Conservation (phyloP, 2,329 filamentous ascomycete genomes). For the Escovopsis sp. region DNA sequence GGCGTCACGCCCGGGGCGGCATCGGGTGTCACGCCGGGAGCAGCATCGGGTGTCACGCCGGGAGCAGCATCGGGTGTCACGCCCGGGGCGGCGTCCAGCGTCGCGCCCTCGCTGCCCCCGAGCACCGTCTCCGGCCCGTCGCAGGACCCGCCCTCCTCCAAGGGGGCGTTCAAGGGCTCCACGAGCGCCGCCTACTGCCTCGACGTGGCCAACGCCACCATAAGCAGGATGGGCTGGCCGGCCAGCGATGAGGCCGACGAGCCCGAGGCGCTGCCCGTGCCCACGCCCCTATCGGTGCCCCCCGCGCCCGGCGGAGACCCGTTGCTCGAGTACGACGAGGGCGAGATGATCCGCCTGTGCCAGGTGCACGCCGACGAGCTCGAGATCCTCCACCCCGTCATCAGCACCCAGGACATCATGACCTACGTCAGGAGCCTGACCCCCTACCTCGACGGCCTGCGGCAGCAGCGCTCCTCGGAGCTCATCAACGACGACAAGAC, state of each 20-base stretch:
- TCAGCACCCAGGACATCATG: slow-evolving; percentile 59
- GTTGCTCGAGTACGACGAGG: slow-evolving; percentile 61
- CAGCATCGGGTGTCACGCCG: slow-evolving; percentile 16
- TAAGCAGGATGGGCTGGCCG: slow-evolving; percentile 80
- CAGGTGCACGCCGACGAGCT: slow-evolving; percentile 79
- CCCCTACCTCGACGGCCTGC: slow-evolving; percentile 50
- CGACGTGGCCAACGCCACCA: slow-evolving; percentile 71
- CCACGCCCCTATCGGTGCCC: slow-evolving; percentile 8
- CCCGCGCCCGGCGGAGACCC: slow-evolving; percentile 46
- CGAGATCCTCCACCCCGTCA: slow-evolving; percentile 79
- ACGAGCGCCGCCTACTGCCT: slow-evolving; percentile 78
- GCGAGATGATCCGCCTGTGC: slow-evolving; percentile 69
- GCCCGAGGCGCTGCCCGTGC: slow-evolving; percentile 15
- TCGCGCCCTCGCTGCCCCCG: slow-evolving; percentile 29
- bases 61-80: slow-evolving; percentile 12
- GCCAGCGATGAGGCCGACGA: slow-evolving; percentile 44
- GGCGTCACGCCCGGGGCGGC: slow-evolving; percentile 18
- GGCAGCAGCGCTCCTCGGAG: slow-evolving; percentile 19
- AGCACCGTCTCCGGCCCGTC: slow-evolving; percentile 22
- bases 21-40: slow-evolving; percentile 20
- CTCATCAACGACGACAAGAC: slow-evolving; percentile 38
- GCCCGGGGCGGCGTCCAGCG: slow-evolving; percentile 16
- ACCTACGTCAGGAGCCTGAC: slow-evolving; percentile 55
- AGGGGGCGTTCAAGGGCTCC: slow-evolving; percentile 63
- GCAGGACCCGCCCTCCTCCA: slow-evolving; percentile 26